Conservation (phyloP, 176 grass and related monocot genomes). For the maize (Zea mays) region DNA sequence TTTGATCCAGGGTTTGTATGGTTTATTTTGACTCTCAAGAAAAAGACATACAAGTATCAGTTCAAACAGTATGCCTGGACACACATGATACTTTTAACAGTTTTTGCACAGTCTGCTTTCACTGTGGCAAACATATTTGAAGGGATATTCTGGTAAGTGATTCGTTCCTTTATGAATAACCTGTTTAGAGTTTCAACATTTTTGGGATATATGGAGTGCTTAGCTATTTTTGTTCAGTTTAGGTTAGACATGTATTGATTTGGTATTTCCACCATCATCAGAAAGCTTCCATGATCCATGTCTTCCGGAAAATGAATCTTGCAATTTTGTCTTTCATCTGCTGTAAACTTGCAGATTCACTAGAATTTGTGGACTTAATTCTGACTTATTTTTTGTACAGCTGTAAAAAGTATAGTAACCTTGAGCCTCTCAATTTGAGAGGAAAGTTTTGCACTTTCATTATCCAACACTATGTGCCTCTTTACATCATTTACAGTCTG, state of each 20-base stretch:
- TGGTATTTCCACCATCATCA: conserved; percentile 1
- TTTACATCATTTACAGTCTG: background rate
- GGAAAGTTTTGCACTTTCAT: background rate
- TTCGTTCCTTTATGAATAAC: conserved; percentile 12
- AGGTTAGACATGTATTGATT: conserved; percentile 4
- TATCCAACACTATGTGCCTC: background rate
- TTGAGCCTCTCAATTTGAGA: conserved; percentile 9
- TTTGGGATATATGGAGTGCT: background rate
- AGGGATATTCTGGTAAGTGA: conserved; percentile 93
- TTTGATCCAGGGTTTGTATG: conserved; percentile 84
- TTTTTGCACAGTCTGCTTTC: conserved; percentile 89
- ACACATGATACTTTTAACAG: conserved; percentile 96
- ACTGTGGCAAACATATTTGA: conserved; percentile 99
- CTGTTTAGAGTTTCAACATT: conserved; percentile 1
- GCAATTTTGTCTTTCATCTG: background rate
- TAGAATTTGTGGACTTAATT: background rate
- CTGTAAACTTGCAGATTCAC: background rate
- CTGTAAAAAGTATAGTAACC: conserved; percentile 1
- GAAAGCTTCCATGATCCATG: background rate
- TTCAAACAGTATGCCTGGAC: conserved; percentile 99
- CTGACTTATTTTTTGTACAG: background rate
- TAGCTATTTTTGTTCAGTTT: background rate
- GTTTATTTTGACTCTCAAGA: conserved; percentile 99
- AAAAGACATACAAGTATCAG: conserved; percentile 98
- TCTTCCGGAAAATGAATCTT: background rate